phyloP scores from a whole-genome alignment of 1,139 yeast species.

The Candida sp. region DNA sequence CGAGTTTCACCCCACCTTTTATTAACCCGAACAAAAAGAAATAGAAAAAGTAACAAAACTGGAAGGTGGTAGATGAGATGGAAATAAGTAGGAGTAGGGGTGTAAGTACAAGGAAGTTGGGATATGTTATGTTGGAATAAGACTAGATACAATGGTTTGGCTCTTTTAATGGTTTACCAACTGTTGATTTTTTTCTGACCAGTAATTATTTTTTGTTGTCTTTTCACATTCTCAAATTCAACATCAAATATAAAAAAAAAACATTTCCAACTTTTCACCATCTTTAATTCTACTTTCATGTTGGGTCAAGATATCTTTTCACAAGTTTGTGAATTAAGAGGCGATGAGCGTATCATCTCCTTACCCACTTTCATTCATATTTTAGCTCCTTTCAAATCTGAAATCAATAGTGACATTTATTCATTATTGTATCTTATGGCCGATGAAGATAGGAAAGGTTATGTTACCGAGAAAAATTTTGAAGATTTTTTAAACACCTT shows the following conservation, averaged over 20 bases:
- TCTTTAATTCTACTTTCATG: not conserved
- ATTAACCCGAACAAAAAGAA: too few species aligned
- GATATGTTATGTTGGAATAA: too few species aligned
- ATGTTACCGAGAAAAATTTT: slow-evolving; percentile 58
- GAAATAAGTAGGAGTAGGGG: too few species aligned
- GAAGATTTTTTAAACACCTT: slow-evolving; percentile 52
- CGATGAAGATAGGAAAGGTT: slow-evolving; percentile 62
- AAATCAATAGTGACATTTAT: slow-evolving; percentile 37
- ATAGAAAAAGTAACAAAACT: too few species aligned
- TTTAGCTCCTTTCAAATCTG: slow-evolving; percentile 41
- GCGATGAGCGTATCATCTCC: slow-evolving; percentile 17
- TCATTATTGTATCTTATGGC: slow-evolving; percentile 61
- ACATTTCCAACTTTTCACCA: not conserved
- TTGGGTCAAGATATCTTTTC: not conserved
- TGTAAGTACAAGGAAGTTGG: too few species aligned
- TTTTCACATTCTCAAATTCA: not conserved
- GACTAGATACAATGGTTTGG: too few species aligned
- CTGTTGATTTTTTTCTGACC: too few species aligned
- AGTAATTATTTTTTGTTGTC: not conserved
- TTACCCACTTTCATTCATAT: slow-evolving; percentile 38
- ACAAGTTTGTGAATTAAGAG: not conserved
- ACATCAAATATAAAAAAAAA: not conserved
- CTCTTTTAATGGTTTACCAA: too few species aligned
- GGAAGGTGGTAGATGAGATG: too few species aligned
- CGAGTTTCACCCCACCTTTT: too few species aligned